Percentiles rank a stretch among this genome's conserved stretches.
Evolutionary conservation across 2,329 filamentous ascomycete genomes (phyloP).

Genomic region (Calonectria naviculata): DNA sequence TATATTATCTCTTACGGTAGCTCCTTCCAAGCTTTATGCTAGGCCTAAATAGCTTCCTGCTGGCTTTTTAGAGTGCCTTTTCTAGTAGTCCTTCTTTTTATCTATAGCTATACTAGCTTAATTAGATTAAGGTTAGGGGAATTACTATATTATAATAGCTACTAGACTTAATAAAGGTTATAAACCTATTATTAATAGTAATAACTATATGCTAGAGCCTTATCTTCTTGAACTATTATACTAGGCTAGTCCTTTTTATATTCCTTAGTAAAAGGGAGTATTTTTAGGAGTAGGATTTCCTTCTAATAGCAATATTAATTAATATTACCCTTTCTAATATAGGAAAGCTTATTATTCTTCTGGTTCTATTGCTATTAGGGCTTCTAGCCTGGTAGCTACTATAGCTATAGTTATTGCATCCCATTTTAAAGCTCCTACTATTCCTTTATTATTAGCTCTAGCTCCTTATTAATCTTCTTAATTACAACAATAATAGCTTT

Average conservation of each 20-base stretch:
- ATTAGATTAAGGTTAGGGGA: constrained; percentile 30
- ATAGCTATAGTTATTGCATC: constrained; percentile 9
- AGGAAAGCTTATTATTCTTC: background rate
- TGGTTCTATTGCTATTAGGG: background rate
- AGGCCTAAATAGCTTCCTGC: background rate
- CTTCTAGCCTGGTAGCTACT: background rate
- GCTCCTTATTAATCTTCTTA: constrained; percentile 29
- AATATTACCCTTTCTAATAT: background rate
- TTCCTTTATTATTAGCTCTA: constrained; percentile 18
- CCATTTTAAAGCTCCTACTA: constrained; percentile 26
- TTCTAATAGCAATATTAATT: constrained; percentile 21
- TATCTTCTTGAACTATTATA: constrained; percentile 32
- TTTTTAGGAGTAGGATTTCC: constrained; percentile 25
- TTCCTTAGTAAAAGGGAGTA: constrained; percentile 30
- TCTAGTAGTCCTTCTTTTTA: constrained; percentile 29
- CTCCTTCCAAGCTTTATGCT: background rate
- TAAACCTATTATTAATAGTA: constrained; percentile 18
- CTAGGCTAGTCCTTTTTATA: constrained; percentile 1
- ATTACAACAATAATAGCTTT: background rate
- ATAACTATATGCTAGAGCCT: constrained; percentile 19
- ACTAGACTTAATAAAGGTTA: constrained; percentile 13
- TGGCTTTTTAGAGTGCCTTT: background rate
- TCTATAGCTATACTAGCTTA: constrained; percentile 22
- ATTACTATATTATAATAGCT: constrained; percentile 27
- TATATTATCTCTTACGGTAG: background rate